phyloP scores from a whole-genome alignment of 202 grass and related monocot genomes.

The Schoenoplectus triqueter region DNA sequence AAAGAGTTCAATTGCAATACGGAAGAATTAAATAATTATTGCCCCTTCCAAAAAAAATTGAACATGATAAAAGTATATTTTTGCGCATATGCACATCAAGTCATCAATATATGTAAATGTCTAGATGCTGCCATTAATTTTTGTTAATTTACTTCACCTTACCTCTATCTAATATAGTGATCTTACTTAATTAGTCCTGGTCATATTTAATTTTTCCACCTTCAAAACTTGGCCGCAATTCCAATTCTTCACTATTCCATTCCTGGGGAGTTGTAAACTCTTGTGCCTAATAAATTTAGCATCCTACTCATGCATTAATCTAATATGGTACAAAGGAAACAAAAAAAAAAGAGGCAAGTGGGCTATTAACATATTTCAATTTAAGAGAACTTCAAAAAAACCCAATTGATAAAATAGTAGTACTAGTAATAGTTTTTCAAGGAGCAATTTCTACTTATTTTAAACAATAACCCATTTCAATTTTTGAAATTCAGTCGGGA shows the following conservation, averaged over 20 bases:
- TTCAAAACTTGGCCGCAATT: not conserved
- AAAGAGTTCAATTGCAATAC: too few species aligned
- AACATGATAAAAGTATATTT: too few species aligned
- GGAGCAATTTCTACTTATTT: not conserved
- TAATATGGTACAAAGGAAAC: not conserved
- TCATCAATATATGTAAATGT: too few species aligned
- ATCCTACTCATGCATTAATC: not conserved
- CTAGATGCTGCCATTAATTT: too few species aligned
- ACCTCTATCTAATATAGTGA: not conserved
- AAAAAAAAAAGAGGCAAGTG: too few species aligned
- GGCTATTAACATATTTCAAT: too few species aligned
- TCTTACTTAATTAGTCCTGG: not conserved
- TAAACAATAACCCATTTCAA: not conserved
- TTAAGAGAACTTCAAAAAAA: too few species aligned
- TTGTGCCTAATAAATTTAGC: not conserved
- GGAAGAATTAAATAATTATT: too few species aligned
- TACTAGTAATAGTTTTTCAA: not conserved
- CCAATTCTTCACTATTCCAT: not conserved
- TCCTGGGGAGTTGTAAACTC: not conserved
- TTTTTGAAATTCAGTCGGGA: constrained; percentile 57
- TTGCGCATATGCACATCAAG: too few species aligned
- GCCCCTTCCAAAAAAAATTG: too few species aligned
- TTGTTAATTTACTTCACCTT: too few species aligned
- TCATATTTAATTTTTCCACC: not conserved
- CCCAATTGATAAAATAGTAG: not conserved